Conservation (phyloP, 164 flowering plant species). For the Dillenia suffruticosa region DNA sequence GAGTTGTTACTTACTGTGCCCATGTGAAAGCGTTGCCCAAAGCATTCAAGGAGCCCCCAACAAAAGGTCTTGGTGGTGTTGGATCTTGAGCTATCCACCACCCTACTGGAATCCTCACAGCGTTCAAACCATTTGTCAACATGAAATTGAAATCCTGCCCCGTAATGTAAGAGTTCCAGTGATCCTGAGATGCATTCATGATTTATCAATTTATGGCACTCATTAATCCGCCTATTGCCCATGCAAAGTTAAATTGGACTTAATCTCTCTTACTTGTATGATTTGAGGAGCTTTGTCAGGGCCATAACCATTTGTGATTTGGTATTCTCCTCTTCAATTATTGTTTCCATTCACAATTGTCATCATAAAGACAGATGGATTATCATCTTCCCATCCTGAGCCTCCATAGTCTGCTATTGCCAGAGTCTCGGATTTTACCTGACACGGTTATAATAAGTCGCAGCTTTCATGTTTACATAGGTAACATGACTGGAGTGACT, state of each 20-base stretch:
- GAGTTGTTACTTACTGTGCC: constrained; percentile 40
- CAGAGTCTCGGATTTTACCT: constrained; percentile 31
- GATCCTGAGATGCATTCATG: constrained; percentile 27
- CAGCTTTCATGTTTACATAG: too few species aligned
- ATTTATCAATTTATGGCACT: background rate
- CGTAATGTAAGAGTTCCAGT: constrained; percentile 42
- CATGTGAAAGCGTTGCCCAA: constrained; percentile 52
- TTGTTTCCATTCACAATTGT: background rate
- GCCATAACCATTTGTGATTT: constrained; percentile 61
- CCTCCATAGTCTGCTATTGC: constrained; percentile 51
- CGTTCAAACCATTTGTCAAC: constrained; percentile 37
- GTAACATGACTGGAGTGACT: too few species aligned
- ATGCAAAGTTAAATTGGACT: background rate
- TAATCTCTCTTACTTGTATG: constrained; percentile 29
- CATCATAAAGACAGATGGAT: constrained; percentile 50
- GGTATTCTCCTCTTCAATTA: constrained; percentile 40
- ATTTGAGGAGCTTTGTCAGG: constrained; percentile 36
- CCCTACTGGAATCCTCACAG: constrained; percentile 61
- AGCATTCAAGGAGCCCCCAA: constrained; percentile 47
- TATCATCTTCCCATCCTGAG: constrained; percentile 35
- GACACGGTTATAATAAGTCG: background rate
- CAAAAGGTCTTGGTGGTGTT: constrained; percentile 47
- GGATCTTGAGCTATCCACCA: constrained; percentile 65
- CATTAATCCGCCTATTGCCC: background rate
- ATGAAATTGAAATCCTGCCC: constrained; percentile 52